Evolutionary conservation across 2,329 filamentous ascomycete genomes (phyloP), one percentile per base, ranked within the genome.

Genomic region (Madurella mycetomatis): DNA sequence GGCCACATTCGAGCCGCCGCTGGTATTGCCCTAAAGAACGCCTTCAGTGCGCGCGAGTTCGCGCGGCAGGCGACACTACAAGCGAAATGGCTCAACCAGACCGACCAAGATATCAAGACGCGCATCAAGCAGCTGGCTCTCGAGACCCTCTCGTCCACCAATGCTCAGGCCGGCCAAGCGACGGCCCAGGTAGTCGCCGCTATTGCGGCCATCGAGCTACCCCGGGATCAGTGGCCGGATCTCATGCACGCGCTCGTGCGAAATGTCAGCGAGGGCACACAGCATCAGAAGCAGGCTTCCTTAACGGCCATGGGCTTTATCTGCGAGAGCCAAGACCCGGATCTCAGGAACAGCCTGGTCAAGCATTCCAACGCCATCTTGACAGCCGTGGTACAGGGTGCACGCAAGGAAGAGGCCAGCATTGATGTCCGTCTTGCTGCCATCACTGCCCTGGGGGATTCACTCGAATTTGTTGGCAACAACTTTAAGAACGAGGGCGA

Each of bases 401-500:
- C 94, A 57, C 86, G 94, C 65, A 96, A 96, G 74, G 94, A 99
- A 75, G 94, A 99, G 79, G 74, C 87, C 52, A 97, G 95, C 76
- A 73, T 77, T 63, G 92, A 99, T 69, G 92, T 99, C 57, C 90
- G 94, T 62, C 82, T 91, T 64, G 90, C 94, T 49, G 94, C 94
- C 68, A 94, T 99, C 69, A 89, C 89, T 47, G 94, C 94, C 44
- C 86, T 99, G 43, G 90, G 92, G 65, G 94, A 99, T 73, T 96
- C 92, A 40, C 86, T 97, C 56, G 94, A 99, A 73, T 99, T 99
- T 68, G 92, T 99, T 55, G 85, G 91, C 62, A 95, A 90, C 75
- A 99, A 99, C 77, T 99, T 99, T 74, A 95, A 96, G 75, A 94
- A 97, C 67, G 94, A 99, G 74, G 94, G 92, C 66, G 94, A 99